These are phyloP conservation scores for Amaranthus palmeri DNA, from an alignment of 148 eudicot genomes.

Conservation along the genomic window DNA sequence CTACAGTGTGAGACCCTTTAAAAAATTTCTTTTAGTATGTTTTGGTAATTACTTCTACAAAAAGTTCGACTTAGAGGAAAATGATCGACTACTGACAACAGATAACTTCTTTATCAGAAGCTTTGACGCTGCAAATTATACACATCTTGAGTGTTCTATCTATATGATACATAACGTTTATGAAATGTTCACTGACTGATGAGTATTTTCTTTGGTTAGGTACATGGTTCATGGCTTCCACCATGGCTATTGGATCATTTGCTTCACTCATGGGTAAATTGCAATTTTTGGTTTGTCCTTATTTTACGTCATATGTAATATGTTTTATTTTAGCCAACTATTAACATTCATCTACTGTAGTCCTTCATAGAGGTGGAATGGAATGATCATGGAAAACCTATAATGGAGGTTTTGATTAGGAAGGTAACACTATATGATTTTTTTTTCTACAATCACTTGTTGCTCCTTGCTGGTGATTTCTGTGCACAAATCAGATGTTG, in stretches of 20 bases:
- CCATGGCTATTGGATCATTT: conserved; percentile 70
- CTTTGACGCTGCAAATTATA: neutral
- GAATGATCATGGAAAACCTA: conserved; percentile 78
- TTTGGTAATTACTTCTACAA: neutral
- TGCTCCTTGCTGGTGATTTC: too few species aligned
- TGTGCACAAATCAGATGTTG: too few species aligned
- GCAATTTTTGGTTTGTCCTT: neutral
- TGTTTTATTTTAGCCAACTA: conserved; percentile 8
- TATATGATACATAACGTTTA: neutral
- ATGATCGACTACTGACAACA: neutral
- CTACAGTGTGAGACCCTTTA: neutral
- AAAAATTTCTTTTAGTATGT: neutral
- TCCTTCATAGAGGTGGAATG: conserved; percentile 58
- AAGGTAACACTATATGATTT: conserved; percentile 45
- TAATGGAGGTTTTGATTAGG: conserved; percentile 47
- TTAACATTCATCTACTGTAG: conserved; percentile 30
- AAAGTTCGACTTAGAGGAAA: neutral
- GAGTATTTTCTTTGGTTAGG: conserved; percentile 39
- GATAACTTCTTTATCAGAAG: neutral
- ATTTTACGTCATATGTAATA: neutral
- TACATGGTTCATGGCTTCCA: conserved; percentile 91
- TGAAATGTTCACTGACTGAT: conserved; percentile 7
- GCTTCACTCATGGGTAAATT: conserved; percentile 47
- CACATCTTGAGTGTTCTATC: neutral
- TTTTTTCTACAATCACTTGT: neutral